These are phyloP conservation scores for Chaetomium strumarium DNA, from an alignment of 2,329 filamentous ascomycete genomes.

Conservation along the genomic window DNA sequence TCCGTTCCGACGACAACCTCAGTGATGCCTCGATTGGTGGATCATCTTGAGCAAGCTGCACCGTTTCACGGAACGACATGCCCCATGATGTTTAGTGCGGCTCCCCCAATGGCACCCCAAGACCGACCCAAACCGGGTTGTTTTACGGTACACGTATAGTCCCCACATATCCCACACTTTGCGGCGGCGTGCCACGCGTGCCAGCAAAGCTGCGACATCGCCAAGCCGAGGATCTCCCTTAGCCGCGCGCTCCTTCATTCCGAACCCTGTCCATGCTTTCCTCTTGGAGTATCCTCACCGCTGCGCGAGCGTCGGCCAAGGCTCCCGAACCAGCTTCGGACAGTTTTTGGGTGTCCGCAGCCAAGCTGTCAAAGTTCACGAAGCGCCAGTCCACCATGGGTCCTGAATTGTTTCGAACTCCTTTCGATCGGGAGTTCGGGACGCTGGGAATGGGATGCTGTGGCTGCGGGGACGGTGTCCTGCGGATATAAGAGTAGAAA, in stretches of 20 bases:
- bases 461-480: neutral
- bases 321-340: slow-evolving; percentile 8
- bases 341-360: neutral
- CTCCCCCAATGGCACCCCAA: neutral
- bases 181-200: no score
- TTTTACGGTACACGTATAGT: no score
- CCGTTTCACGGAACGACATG: slow-evolving; percentile 8
- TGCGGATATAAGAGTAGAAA: neutral
- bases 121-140: no score
- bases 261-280: slow-evolving; percentile 8
- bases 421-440: neutral
- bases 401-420: neutral
- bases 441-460: neutral
- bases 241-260: neutral
- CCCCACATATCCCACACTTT: no score
- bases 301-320: slow-evolving; percentile 10
- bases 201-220: slow-evolving; percentile 6
- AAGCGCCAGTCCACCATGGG: neutral
- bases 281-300: slow-evolving; percentile 13
- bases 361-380: neutral
- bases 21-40: slow-evolving; percentile 13
- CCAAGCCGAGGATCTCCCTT: slow-evolving; percentile 6
- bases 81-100: slow-evolving; percentile 17
- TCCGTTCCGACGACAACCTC: neutral
- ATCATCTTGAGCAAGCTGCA: neutral